Conservation (phyloP, 192 early-diverging fungal species). For the Podochytrium sp. region DNA sequence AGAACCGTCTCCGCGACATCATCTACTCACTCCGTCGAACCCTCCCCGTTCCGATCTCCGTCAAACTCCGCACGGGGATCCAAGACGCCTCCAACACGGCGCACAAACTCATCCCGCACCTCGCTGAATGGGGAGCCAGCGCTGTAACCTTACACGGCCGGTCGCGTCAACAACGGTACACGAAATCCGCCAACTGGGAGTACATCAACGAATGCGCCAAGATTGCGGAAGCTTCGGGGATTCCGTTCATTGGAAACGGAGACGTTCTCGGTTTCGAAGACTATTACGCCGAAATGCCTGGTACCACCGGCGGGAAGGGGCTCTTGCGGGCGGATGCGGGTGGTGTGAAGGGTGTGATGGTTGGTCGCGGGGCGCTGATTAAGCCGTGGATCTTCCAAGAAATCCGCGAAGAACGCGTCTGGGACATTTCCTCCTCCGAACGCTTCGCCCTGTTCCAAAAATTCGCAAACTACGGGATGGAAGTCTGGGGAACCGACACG, state of each 20-base stretch:
- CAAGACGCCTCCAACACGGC: constrained; percentile 66
- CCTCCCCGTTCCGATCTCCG: constrained; percentile 81
- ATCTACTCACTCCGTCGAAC: constrained; percentile 73
- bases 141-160: constrained; percentile 87
- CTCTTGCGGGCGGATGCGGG: neutral
- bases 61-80: constrained; percentile 86
- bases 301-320: neutral
- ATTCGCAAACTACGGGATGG: constrained; percentile 85
- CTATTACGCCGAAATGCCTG: constrained; percentile 69
- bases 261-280: constrained; percentile 86
- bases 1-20: constrained; percentile 73
- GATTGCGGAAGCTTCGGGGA: constrained; percentile 12
- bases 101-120: constrained; percentile 71
- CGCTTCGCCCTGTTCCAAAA: constrained; percentile 87
- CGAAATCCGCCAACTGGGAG: constrained; percentile 87
- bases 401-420: constrained; percentile 82
- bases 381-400: constrained; percentile 99
- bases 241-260: constrained; percentile 62
- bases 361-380: constrained; percentile 89
- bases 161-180: constrained; percentile 90
- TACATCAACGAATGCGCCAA: constrained; percentile 74
- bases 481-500: constrained; percentile 94
- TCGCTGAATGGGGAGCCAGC: constrained; percentile 65
- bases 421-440: constrained; percentile 89
- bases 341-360: constrained; percentile 84